phyloP scores from a whole-genome alignment of 495 filamentous ascomycete species.

The Podospora conica region DNA sequence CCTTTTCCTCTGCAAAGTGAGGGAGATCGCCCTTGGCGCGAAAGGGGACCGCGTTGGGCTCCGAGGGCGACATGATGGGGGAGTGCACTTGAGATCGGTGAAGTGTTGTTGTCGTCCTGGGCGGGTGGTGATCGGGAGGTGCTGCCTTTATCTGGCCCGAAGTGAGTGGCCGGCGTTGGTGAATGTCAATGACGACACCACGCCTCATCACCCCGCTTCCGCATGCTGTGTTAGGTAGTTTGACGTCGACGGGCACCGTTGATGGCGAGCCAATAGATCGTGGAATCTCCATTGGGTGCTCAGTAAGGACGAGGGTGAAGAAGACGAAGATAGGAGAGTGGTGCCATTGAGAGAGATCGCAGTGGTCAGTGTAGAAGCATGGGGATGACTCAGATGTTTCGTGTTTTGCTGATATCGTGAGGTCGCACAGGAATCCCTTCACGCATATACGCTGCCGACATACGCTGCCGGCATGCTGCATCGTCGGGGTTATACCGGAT shows the following conservation, averaged over 20 bases:
- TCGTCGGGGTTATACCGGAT: neutral
- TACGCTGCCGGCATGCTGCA: neutral
- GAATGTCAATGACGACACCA: neutral
- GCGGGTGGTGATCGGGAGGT: no score
- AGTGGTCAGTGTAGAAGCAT: neutral
- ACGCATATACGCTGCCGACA: no score
- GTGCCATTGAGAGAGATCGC: neutral
- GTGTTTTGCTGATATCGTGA: no score
- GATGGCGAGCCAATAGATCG: neutral
- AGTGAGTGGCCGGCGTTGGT: no score
- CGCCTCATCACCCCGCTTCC: neutral
- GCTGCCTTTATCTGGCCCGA: neutral
- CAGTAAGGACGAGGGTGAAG: neutral
- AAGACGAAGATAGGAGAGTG: neutral
- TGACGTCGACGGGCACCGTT: neutral
- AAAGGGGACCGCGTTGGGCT: slow-evolving; percentile 20
- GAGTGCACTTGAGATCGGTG: neutral
- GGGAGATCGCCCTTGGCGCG: slow-evolving; percentile 16
- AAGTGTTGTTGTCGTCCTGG: neutral
- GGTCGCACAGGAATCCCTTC: no score
- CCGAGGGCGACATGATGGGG: slow-evolving; percentile 14
- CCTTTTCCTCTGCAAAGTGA: slow-evolving; percentile 18
- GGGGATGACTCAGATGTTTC: neutral
- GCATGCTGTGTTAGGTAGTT: no score
- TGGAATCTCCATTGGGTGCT: neutral